A percentile compares a stretch with the other conserved stretches of the same genome.
These are phyloP conservation scores for Suillus subalutaceus DNA, from an alignment of 768 basidiomycete genomes.

Conservation along the genomic window DNA sequence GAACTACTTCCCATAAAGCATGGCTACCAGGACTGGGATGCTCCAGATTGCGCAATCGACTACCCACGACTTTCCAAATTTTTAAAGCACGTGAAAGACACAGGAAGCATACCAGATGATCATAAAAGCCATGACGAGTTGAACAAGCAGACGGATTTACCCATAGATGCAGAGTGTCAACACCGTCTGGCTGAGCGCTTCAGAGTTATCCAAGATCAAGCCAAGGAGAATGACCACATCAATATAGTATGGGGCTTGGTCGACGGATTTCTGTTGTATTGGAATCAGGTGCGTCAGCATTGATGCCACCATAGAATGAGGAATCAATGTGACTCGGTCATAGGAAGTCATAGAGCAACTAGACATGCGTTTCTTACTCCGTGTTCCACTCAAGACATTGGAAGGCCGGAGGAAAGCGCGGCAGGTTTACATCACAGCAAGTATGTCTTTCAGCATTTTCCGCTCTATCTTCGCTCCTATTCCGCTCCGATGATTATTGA, in stretches of 20 bases:
- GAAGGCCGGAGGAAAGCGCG: conserved; percentile 77
- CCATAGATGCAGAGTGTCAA: conserved; percentile 48
- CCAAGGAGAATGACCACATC: conserved; percentile 42
- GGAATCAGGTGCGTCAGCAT: conserved; percentile 64
- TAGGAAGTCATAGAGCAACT: conserved; percentile 72
- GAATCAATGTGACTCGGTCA: not conserved
- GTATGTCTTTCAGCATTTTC: conserved; percentile 45
- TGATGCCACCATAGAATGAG: not conserved
- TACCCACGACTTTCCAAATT: conserved; percentile 78
- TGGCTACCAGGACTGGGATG: conserved; percentile 91
- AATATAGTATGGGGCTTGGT: conserved; percentile 79
- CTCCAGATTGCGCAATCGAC: conserved; percentile 79
- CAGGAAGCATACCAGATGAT: conserved; percentile 67
- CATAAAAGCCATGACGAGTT: conserved; percentile 90
- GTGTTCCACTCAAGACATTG: conserved; percentile 77
- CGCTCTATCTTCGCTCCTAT: conserved; percentile 15
- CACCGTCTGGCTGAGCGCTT: conserved; percentile 60
- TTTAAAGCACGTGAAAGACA: conserved; percentile 62
- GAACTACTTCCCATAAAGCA: conserved; percentile 53
- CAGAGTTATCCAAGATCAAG: conserved; percentile 44
- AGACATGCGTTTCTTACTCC: conserved; percentile 83
- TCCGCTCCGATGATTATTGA: conserved; percentile 22
- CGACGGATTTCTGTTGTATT: conserved; percentile 94
- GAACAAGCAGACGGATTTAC: conserved; percentile 81
- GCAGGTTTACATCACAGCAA: conserved; percentile 87